Evolutionary conservation across 768 basidiomycete genomes (phyloP), one percentile per base, ranked within the genome.

Genomic region (Lactifluus piperatus): DNA sequence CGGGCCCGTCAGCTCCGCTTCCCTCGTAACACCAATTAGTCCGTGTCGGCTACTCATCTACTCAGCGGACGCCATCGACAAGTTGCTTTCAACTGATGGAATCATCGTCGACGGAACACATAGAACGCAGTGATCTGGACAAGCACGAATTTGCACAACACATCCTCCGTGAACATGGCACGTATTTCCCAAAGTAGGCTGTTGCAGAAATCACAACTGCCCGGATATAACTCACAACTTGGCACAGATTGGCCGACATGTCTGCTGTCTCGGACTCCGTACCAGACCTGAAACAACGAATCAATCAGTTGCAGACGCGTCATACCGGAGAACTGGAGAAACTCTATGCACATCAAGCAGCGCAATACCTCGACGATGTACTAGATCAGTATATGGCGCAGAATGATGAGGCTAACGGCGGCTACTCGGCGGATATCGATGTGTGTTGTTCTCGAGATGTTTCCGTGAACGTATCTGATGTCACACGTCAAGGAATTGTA

Each of bases 291-390:
- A 62, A 65, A 14, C 62, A 66, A 24, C 70, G 68, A n/a, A 72
- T 74, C 56, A 56, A 43, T 29, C 61, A 63, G 34, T 66, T 74
- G 55, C 72, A 69, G 49, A 45, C 47, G 26, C 69, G 67, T 49
- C 72, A 76, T 49, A 53, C 56, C 1, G 58, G 60, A 30, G 72
- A 73, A 41, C 68, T 75, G 13, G 67, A 70, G 54, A 61, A 65
- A 16, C 65, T 76, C 20, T 69, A 60, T 56, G 41, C 22, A 45
- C 69, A 69, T 56, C 71, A 76, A 8, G 68, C 60, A 18, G 54
- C 66, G 2, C 68, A 72, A 36, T 70, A 73, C 43, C 62, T 55
- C 37, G 70, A 76, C 30, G 73, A 73, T 27, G 71, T 72, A 41
- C 39, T 66, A 22, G 73, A 73, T 57, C 58, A 59, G 14, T 66